Conservation (phyloP, 305 asterid genomes). For the Lippia alba region DNA sequence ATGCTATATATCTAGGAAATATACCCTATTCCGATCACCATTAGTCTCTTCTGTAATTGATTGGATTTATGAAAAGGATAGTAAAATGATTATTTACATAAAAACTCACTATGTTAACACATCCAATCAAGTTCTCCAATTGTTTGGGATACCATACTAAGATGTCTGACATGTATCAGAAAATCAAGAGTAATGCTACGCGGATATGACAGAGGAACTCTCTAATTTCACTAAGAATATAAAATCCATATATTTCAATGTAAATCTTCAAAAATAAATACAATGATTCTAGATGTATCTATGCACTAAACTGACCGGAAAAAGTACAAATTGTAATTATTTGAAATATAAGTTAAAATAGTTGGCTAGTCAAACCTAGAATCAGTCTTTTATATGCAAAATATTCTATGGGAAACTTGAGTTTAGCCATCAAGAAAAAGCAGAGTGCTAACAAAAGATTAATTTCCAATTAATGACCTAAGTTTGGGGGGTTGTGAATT, state of each 20-base stretch:
- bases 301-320: neutral
- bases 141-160: neutral
- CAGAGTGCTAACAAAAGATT: neutral
- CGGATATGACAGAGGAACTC: neutral
- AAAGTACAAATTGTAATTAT: neutral
- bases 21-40: too few relatives aligned
- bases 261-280: neutral
- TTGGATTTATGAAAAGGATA: neutral
- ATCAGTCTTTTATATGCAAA: neutral
- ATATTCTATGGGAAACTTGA: constrained; percentile 1
- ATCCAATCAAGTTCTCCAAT: neutral
- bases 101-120: neutral
- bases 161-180: neutral
- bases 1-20: too few relatives aligned
- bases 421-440: neutral
- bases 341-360: neutral
- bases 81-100: neutral
- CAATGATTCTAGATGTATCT: neutral
- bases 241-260: neutral
- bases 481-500: too few relatives aligned
- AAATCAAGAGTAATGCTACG: neutral
- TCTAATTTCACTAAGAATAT: neutral
- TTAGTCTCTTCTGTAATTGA: neutral
- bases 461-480: neutral
- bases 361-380: neutral